Base-by-base conservation (phyloP, 345 rosid genomes). In the Bretschneidera sinensis region DNA sequence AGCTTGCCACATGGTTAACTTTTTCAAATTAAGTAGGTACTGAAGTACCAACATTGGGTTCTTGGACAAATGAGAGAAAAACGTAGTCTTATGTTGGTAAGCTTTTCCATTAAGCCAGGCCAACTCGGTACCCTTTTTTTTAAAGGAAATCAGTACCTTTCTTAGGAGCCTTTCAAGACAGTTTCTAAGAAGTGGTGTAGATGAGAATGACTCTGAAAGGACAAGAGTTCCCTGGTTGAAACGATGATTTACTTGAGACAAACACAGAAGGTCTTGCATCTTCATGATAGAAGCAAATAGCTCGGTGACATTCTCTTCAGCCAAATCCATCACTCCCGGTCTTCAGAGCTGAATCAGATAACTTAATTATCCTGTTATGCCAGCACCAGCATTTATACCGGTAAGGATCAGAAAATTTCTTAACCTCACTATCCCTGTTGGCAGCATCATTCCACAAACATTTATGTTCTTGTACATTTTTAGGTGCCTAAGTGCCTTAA, bases 401-500 rank as follows among this genome's bases (percentile, higher is more conserved):
- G 76, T 70, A 59, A 75, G 72, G 54, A 76, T 73, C 68, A 72
- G 51, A 24, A 67, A 67, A 48, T 64, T 70, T 31, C 56, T n/a
- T n/a, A 76, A 23, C 51, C 61, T 67, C 21, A 58, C 65, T 61
- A 73, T 70, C 43, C 68, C 76, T 47, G 51, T 53, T 28, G 78
- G 70, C 47, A 67, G 59, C 69, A 61, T 67, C 65, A 72, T 55
- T 6, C 76, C 74, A 2, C 48, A 47, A 17, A 25, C 11, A 47
- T 11, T 13, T 7, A 39, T 43, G 64, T 64, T 72, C 71, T 67
- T 67, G 53, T 18, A 52, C 78, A 62, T 70, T 67, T 67, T 76
- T 24, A 76, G 63, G 55, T 79, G 78, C n/a, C n/a, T n/a, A n/a
- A n/a, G n/a, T n/a, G n/a, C 72, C 64, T 73, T 47, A 68, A 51